Evolutionary conservation across 2,329 filamentous ascomycete genomes (phyloP), one percentile per base, ranked within the genome.

Genomic region (Sphaerostilbella broomeana): DNA sequence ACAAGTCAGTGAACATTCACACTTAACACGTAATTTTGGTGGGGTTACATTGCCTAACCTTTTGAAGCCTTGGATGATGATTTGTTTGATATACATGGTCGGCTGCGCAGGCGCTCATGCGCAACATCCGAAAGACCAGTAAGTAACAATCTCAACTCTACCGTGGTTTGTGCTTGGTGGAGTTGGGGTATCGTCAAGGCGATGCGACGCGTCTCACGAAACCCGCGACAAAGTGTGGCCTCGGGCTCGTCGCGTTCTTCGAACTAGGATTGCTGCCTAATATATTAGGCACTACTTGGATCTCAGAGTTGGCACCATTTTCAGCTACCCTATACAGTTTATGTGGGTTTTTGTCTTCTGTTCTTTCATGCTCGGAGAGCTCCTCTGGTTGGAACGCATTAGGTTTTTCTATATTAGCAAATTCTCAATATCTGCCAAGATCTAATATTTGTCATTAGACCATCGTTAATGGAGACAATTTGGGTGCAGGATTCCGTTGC

Each of bases 11-110:
- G 43, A 53, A 46, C 24, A 34, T 35, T 28, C 22, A 32, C 10
- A 27, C 28, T 21, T 10, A 31, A 29, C 9, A 13, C 19, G 18
- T 18, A n/a, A 35, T 20, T 2, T 30, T 41, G 42, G 35, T 39
- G 41, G 34, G 44, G 36, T 33, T 35, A 38, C 30, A 40, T 27
- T 27, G 31, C 58, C 65, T 51, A 64, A 94, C 88, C 88, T 95
- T 70, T 98, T 98, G 70, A 98, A 98, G 79, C 92, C 92, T 65
- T 98, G 92, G 61, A 98, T 97, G 64, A 95, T 97, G 64, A 97
- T 95, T 71, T 98, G 92, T 67, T 98, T 98, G 76, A 98, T 95
- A 72, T 94, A 92, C 89, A 95, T 95, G 59, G 54, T 72, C 62
- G 56, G 51, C 51, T 56, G 53, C 54, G 58, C 57, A 48, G 55